phyloP scores from a whole-genome alignment of 148 eudicot genomes.

The Rheum nobile region DNA sequence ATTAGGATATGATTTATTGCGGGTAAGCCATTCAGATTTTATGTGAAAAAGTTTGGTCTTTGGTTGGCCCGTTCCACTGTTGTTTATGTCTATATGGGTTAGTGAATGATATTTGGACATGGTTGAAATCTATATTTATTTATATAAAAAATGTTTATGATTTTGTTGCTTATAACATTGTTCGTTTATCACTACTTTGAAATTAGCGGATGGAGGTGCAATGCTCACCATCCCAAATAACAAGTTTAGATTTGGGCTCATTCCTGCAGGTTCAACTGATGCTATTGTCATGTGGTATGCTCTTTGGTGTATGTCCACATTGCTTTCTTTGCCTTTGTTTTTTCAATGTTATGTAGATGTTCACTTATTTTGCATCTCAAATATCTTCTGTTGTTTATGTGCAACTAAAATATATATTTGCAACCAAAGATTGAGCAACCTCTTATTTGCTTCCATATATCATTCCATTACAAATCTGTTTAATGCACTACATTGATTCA shows the following conservation, averaged over 20 bases:
- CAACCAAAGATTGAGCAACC: not conserved
- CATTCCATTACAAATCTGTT: not conserved
- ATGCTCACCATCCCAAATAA: slow-evolving; percentile 60
- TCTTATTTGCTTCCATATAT: not conserved
- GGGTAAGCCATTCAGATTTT: too few relatives aligned
- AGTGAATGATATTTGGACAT: slow-evolving; percentile 7
- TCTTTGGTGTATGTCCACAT: slow-evolving; percentile 10
- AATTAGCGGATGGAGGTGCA: slow-evolving; percentile 27
- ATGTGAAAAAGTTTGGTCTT: too few relatives aligned
- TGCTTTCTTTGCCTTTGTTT: not conserved
- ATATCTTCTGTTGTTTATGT: too few relatives aligned
- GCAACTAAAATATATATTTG: not conserved
- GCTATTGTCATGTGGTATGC: slow-evolving; percentile 89
- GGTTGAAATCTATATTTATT: not conserved
- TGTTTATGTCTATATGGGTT: too few relatives aligned
- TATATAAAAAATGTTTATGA: not conserved
- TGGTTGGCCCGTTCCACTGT: too few relatives aligned
- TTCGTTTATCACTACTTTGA: not conserved
- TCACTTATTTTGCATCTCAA: not conserved
- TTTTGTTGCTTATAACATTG: not conserved
- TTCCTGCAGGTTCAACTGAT: slow-evolving; percentile 98
- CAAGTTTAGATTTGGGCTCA: slow-evolving; percentile 76
- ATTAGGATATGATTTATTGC: too few relatives aligned
- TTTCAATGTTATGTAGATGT: not conserved
- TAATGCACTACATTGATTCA: not conserved